phyloP scores from a whole-genome alignment of 768 basidiomycete species.

The Agrocybe chaxingu region DNA sequence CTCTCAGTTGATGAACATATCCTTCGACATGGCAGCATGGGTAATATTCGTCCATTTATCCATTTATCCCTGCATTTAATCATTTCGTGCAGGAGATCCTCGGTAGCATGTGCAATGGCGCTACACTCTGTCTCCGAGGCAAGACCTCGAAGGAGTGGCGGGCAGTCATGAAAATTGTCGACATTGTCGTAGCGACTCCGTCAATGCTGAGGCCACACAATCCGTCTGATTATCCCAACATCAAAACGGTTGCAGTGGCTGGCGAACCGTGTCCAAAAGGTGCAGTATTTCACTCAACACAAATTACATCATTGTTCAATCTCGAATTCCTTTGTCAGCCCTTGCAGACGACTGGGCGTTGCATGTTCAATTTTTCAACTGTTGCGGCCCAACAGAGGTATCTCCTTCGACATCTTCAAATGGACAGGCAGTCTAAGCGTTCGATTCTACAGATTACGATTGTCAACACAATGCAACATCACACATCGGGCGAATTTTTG shows the following conservation, averaged over 20 bases:
- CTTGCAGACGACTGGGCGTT: constrained; percentile 44
- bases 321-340: constrained; percentile 13
- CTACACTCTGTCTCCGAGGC: constrained; percentile 51
- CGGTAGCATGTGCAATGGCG: constrained; percentile 49
- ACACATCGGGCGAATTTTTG: constrained; percentile 34
- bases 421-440: not conserved
- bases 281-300: constrained; percentile 15
- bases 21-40: constrained; percentile 70
- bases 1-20: constrained; percentile 59
- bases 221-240: constrained; percentile 50
- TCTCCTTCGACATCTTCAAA: constrained; percentile 5
- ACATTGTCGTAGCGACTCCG: constrained; percentile 54
- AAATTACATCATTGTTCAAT: not conserved
- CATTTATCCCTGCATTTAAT: constrained; percentile 28
- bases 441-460: constrained; percentile 42
- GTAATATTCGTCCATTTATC: constrained; percentile 17
- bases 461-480: constrained; percentile 53
- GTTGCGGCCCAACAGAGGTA: constrained; percentile 58
- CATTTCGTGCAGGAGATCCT: constrained; percentile 49
- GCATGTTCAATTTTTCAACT: constrained; percentile 43
- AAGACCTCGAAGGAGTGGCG: constrained; percentile 52
- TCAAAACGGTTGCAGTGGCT: constrained; percentile 51
- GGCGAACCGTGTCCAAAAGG: constrained; percentile 58
- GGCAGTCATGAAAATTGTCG: constrained; percentile 46
- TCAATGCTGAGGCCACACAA: constrained; percentile 52